Conservation (phyloP, 1,284 basidiomycete genomes). For the Tylopilus sp. region DNA sequence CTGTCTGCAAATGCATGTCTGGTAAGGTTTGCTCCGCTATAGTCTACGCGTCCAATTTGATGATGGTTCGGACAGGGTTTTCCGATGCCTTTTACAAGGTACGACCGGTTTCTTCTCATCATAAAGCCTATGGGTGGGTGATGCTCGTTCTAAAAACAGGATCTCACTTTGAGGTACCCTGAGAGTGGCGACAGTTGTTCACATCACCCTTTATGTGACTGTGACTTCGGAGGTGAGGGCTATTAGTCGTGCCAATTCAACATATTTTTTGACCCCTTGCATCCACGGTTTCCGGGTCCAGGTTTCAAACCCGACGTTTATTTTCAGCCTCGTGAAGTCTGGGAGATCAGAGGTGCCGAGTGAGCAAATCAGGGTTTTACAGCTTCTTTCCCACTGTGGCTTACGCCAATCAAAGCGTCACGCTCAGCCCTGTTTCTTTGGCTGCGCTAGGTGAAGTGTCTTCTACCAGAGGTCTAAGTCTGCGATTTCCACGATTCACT, state of each 20-base stretch:
- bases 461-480: conserved; percentile 65
- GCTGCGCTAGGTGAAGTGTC: conserved; percentile 75
- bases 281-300: conserved; percentile 20
- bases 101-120: conserved; percentile 1
- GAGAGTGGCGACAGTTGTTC: conserved; percentile 67
- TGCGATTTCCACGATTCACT: conserved; percentile 91
- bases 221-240: conserved; percentile 63
- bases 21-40: conserved; percentile 40
- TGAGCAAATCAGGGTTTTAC: conserved; percentile 36
- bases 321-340: conserved; percentile 83
- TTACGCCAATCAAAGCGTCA: conserved; percentile 52
- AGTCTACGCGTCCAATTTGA: neutral
- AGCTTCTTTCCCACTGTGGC: neutral
- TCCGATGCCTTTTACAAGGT: conserved; percentile 85
- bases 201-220: conserved; percentile 54
- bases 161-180: conserved; percentile 61
- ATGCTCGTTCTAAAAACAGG: conserved; percentile 32
- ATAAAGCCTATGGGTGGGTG: neutral
- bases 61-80: conserved; percentile 56
- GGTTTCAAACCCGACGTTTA: conserved; percentile 80
- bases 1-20: conserved; percentile 87
- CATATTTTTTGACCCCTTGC: neutral
- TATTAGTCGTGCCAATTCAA: conserved; percentile 4
- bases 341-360: conserved; percentile 93
- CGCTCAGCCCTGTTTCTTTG: conserved; percentile 83